Conservation (phyloP, 2,329 filamentous ascomycete species). For the Cercospora berteroae region DNA sequence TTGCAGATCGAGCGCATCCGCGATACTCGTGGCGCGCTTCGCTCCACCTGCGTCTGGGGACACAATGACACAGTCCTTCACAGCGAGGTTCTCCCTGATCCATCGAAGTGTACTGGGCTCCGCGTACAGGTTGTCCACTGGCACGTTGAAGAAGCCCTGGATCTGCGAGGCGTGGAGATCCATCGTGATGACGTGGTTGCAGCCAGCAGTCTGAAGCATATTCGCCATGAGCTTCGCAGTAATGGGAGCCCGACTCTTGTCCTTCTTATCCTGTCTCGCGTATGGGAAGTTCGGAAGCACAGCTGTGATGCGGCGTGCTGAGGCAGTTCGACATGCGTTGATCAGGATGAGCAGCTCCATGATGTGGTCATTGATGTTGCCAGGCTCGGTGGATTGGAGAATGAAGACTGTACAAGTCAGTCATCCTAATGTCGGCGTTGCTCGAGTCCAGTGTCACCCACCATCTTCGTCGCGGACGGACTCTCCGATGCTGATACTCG, state of each 20-base stretch:
- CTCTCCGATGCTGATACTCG: constrained; percentile 90
- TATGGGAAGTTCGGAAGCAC: constrained; percentile 97
- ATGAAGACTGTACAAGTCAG: constrained; percentile 69
- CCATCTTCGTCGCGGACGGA: constrained; percentile 94
- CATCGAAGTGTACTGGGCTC: constrained; percentile 89
- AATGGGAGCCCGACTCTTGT: constrained; percentile 92
- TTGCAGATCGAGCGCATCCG: constrained; percentile 82
- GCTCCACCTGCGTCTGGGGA: constrained; percentile 93
- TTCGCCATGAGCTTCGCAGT: constrained; percentile 94
- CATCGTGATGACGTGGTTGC: constrained; percentile 93
- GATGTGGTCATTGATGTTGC: constrained; percentile 95
- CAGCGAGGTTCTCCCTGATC: constrained; percentile 81
- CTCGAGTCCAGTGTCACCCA: constrained; percentile 40
- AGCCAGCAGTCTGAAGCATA: constrained; percentile 93
- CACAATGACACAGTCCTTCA: constrained; percentile 86
- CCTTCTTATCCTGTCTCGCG: constrained; percentile 96
- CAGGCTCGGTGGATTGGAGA: constrained; percentile 88
- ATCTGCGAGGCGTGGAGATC: constrained; percentile 92
- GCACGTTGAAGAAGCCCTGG: constrained; percentile 90
- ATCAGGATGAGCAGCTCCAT: constrained; percentile 99
- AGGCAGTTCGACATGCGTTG: constrained; percentile 84
- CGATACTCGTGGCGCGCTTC: constrained; percentile 89
- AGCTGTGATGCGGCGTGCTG: constrained; percentile 87
- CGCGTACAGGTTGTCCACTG: constrained; percentile 81
- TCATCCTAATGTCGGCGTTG: neutral